Evolutionary conservation across 2,329 filamentous ascomycete genomes (phyloP), one percentile per base, ranked within the genome.

Genomic region (Arthrocladium fulminans): DNA sequence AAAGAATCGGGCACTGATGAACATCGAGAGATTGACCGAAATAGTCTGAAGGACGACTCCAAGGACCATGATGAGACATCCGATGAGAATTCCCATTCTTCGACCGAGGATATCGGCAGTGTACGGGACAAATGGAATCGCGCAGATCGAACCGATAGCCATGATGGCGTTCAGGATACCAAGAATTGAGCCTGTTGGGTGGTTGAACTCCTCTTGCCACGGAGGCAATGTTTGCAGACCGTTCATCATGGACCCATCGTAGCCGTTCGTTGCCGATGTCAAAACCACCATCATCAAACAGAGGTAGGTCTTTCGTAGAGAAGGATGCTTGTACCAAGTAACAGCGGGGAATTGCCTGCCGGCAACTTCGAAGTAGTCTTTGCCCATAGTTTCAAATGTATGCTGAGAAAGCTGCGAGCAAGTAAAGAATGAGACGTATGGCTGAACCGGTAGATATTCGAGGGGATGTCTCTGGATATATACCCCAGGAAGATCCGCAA

Each of bases 1-100:
- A 42, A 83, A 64, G 56, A 81, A 79, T 42, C 80, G 73, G 37
- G 78, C 79, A 12, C 68, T 75, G 57, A 80, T 71, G 57, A 78
- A 81, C 71, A 80, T 63, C 27, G 54, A 54, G 43, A 61, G 55
- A 42, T 60, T 59, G 43, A 56, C 53, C 8, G 56, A 51, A 24
- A 60, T 54, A 19, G 54, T 57, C 42, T 63, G 60, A 70, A 51
- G 49, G 12, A 59, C 55, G 23, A 64, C 61, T 2, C 61, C 56
- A 54, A 54, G 50, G 53, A 43, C 54, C 51, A 34, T 60, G 52
- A 54, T 54, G 47, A 54, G 41, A 34, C 50, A 53, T 35, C 52
- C 54, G 51, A 70, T 69, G 44, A 74, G 66, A 42, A 76, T 67
- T 52, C 70, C 72, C 54, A 65, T 61, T 40, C 69, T 65, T 48